A percentile compares a stretch with the other conserved stretches of the same genome.
phyloP scores from a whole-genome alignment of 352 stramenopile species.

The Pythium utonaiense region DNA sequence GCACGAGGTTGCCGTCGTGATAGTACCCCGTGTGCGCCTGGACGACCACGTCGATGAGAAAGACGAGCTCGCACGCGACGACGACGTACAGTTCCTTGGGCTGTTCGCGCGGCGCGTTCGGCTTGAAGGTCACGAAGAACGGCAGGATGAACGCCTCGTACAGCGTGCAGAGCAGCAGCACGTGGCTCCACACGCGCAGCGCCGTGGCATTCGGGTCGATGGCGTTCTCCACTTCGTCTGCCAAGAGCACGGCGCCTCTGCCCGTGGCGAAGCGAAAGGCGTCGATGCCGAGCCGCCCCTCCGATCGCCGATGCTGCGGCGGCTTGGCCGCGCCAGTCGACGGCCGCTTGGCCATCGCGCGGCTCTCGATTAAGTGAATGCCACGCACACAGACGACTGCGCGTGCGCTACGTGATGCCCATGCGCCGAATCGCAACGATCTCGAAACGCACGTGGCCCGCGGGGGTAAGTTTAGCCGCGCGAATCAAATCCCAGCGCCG shows the following conservation, averaged over 20 bases:
- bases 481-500: too few species aligned
- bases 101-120: slow-evolving; percentile 14
- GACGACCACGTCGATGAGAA: slow-evolving; percentile 53
- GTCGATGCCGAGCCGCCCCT: slow-evolving; percentile 13
- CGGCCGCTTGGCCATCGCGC: background rate
- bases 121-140: slow-evolving; percentile 52
- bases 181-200: slow-evolving; percentile 54
- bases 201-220: slow-evolving; percentile 43
- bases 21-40: slow-evolving; percentile 59
- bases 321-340: background rate
- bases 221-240: slow-evolving; percentile 32
- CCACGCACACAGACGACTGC: too few species aligned
- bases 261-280: slow-evolving; percentile 13
- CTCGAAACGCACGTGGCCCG: too few species aligned
- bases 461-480: too few species aligned
- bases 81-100: slow-evolving; percentile 24
- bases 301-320: background rate
- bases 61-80: slow-evolving; percentile 38
- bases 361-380: background rate
- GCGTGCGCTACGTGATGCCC: too few species aligned
- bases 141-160: slow-evolving; percentile 57
- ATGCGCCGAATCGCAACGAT: too few species aligned
- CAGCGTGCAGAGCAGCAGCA: slow-evolving; percentile 44
- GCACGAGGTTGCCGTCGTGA: slow-evolving; percentile 53
- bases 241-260: slow-evolving; percentile 9